phyloP scores from a whole-genome alignment of 148 eudicot genomes.

The Beta vulgaris region DNA sequence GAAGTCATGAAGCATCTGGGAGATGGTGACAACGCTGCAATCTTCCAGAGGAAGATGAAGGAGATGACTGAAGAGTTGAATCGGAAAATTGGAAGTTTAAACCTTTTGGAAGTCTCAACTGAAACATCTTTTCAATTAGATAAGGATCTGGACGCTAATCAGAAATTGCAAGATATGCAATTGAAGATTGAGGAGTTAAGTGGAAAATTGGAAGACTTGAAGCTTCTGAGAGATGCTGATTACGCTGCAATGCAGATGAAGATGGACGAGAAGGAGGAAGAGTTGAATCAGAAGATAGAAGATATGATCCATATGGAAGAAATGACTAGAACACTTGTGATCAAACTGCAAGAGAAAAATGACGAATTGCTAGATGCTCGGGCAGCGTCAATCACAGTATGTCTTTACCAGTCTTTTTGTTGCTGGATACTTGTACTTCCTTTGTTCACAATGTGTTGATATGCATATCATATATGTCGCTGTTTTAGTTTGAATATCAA shows the following conservation, averaged over 20 bases:
- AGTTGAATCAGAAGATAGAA: neutral
- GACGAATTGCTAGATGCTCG: neutral
- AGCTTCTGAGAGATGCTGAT: neutral
- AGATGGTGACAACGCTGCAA: slow-evolving; percentile 66
- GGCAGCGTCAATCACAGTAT: neutral
- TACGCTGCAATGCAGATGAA: neutral
- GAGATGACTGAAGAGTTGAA: slow-evolving; percentile 62
- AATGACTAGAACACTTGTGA: neutral
- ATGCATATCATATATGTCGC: too few species aligned
- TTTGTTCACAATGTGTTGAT: too few species aligned
- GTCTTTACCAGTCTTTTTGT: too few species aligned
- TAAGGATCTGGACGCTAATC: slow-evolving; percentile 22
- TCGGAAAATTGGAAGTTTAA: slow-evolving; percentile 46
- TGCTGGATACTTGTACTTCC: too few species aligned
- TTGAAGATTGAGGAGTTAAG: neutral
- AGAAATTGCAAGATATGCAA: neutral
- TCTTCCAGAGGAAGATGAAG: slow-evolving; percentile 52
- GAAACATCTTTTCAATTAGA: slow-evolving; percentile 40
- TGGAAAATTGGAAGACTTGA: neutral
- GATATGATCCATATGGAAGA: neutral
- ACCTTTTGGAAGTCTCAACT: slow-evolving; percentile 40
- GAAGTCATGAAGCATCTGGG: slow-evolving; percentile 70
- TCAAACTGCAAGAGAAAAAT: neutral
- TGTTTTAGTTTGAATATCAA: too few species aligned
- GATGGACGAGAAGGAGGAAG: neutral